These are phyloP conservation scores for Penicillium sp. DNA, from an alignment of 2,329 filamentous ascomycete genomes.

Conservation along the genomic window DNA sequence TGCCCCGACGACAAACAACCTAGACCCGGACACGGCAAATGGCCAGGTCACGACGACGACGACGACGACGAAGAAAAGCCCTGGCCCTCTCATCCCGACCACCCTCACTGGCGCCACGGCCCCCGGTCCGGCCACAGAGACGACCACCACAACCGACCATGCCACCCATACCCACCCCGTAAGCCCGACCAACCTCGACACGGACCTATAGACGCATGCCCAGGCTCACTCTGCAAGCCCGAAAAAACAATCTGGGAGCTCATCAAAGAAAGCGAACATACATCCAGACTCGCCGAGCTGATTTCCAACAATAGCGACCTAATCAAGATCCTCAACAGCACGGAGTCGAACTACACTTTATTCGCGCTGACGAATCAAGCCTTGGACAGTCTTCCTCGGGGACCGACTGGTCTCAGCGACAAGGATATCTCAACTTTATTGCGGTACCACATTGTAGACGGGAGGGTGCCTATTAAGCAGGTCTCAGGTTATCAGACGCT, in stretches of 20 bases:
- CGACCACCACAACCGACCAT: background rate
- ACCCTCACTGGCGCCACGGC: background rate
- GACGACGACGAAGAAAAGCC: background rate
- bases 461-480: constrained; percentile 58
- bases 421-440: constrained; percentile 66
- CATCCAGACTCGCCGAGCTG: constrained; percentile 70
- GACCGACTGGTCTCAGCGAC: constrained; percentile 48
- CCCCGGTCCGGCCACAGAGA: background rate
- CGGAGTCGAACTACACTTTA: constrained; percentile 69
- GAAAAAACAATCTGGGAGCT: constrained; percentile 76
- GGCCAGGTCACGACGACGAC: background rate
- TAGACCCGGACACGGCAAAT: background rate
- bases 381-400: constrained; percentile 56
- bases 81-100: background rate
- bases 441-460: constrained; percentile 69
- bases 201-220: constrained; percentile 2
- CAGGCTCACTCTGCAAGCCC: constrained; percentile 41
- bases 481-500: constrained; percentile 67
- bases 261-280: constrained; percentile 71
- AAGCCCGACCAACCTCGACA: background rate
- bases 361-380: constrained; percentile 76
- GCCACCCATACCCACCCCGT: background rate
- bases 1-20: background rate
- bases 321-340: constrained; percentile 62
- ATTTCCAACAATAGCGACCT: constrained; percentile 69